A percentile compares a stretch with the other conserved stretches of the same genome.
phyloP scores from a whole-genome alignment of 768 basidiomycete genomes.

The Hirschioporus abietinus region DNA sequence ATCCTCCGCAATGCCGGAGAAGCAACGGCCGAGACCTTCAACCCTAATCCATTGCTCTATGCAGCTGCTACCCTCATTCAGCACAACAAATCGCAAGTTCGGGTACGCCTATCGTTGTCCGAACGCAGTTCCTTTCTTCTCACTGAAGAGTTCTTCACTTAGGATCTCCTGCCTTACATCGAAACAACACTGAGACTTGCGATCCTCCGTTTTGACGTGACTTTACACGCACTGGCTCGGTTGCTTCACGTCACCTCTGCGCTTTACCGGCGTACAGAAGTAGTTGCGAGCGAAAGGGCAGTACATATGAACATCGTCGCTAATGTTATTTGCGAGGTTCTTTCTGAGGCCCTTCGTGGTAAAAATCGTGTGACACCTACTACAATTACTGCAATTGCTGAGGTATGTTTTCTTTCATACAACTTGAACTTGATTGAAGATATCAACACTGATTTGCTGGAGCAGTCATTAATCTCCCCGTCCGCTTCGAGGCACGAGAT shows the following conservation, averaged over 20 bases:
- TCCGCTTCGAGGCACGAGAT: conserved; percentile 1
- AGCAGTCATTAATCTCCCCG: neutral
- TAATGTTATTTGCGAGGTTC: conserved; percentile 42
- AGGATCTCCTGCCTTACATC: conserved; percentile 57
- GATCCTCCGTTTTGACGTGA: conserved; percentile 46
- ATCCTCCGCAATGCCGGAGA: conserved; percentile 58
- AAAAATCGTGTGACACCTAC: conserved; percentile 44
- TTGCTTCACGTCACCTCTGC: conserved; percentile 45
- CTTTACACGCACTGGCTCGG: conserved; percentile 34
- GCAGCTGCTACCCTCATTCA: conserved; percentile 50
- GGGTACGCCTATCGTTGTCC: conserved; percentile 30
- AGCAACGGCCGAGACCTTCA: conserved; percentile 38
- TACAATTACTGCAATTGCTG: conserved; percentile 46
- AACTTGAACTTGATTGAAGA: neutral
- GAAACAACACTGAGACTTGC: conserved; percentile 56
- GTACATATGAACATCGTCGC: conserved; percentile 29
- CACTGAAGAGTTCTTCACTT: neutral
- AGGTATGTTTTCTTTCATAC: conserved; percentile 34
- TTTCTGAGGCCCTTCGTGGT: conserved; percentile 47
- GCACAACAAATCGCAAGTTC: conserved; percentile 52
- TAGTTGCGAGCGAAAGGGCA: conserved; percentile 14
- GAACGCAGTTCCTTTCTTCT: conserved; percentile 13
- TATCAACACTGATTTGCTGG: neutral
- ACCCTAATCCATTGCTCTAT: conserved; percentile 51
- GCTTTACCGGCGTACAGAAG: conserved; percentile 25